Evolutionary conservation across 495 filamentous ascomycete species (phyloP).

Genomic region (Neurospora sp.): DNA sequence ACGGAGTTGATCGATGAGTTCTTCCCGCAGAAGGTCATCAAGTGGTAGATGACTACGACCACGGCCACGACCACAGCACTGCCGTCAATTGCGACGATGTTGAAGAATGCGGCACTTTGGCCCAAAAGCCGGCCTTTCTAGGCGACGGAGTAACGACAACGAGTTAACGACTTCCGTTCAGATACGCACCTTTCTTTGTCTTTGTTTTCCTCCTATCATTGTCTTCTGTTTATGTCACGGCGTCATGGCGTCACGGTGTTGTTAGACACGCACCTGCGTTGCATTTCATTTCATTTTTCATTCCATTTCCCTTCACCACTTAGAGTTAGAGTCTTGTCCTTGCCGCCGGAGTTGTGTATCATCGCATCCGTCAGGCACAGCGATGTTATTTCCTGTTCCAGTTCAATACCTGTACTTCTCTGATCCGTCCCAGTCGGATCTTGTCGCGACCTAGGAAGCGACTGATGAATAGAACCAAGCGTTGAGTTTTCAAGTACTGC

Average conservation of each 20-base stretch:
- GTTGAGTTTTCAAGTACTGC: neutral
- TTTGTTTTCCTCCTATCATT: neutral
- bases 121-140: neutral
- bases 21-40: constrained; percentile 65
- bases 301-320: neutral
- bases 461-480: neutral
- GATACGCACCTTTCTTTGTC: neutral
- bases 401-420: neutral
- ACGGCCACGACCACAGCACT: too few relatives aligned
- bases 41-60: constrained; percentile 46
- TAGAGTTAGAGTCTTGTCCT: neutral
- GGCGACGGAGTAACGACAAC: neutral
- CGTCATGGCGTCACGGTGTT: neutral
- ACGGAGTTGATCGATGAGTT: constrained; percentile 76
- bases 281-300: neutral
- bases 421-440: neutral
- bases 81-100: neutral
- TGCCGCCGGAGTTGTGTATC: neutral
- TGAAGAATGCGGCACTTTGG: neutral
- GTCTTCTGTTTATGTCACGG: neutral
- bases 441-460: neutral
- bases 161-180: neutral
- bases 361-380: neutral
- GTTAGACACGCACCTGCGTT: neutral
- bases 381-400: neutral